Conservation (phyloP, 1,284 basidiomycete species). For the Marasmius oreades region DNA sequence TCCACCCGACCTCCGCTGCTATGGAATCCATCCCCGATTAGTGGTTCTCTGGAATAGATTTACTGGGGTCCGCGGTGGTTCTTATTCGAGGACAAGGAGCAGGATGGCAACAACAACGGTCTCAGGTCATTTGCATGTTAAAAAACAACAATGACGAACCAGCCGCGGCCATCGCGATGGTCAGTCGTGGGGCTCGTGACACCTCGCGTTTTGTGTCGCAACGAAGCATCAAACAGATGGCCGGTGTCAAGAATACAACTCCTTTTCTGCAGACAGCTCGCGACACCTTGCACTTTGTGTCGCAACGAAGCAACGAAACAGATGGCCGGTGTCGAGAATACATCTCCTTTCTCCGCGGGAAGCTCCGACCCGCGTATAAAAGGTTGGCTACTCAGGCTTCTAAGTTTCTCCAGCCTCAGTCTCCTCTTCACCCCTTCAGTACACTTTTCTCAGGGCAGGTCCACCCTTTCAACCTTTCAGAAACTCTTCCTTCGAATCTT, state of each 20-base stretch:
- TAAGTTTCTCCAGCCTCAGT: not conserved
- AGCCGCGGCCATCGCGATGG: too few relatives aligned
- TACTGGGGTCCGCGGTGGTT: too few relatives aligned
- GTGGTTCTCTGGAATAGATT: too few relatives aligned
- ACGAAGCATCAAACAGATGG: not conserved
- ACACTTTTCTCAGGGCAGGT: not conserved
- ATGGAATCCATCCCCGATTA: too few relatives aligned
- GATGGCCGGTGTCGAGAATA: not conserved
- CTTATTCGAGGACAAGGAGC: too few relatives aligned
- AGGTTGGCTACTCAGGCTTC: not conserved
- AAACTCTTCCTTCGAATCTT: not conserved
- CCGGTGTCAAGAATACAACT: not conserved
- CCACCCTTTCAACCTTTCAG: not conserved
- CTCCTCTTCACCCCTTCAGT: not conserved
- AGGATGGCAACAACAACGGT: too few relatives aligned
- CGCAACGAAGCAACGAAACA: not conserved
- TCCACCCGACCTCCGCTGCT: not conserved
- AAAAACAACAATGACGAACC: too few relatives aligned
- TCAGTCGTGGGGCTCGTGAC: too few relatives aligned
- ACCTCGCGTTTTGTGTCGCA: too few relatives aligned
- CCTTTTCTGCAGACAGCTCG: not conserved
- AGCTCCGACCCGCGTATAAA: not conserved
- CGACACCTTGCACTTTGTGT: too few relatives aligned
- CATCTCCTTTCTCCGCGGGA: not conserved
- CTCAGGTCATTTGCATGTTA: too few relatives aligned